Evolutionary conservation across 1,139 yeast species (phyloP).

Genomic region (Blastobotrys illinoisensis): DNA sequence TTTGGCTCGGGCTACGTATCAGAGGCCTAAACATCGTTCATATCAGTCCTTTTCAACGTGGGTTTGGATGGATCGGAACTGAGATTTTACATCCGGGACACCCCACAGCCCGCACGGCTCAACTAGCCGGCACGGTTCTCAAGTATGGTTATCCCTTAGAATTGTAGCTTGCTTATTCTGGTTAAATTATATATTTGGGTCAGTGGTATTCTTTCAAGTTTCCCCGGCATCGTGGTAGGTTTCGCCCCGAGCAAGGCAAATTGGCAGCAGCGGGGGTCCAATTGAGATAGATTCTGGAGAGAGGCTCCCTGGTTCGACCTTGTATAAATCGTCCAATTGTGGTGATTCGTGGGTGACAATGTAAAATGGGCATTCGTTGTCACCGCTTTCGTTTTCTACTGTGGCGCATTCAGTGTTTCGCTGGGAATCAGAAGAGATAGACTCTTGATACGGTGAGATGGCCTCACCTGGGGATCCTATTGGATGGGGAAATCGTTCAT

Average conservation of each 20-base stretch:
- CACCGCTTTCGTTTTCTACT: background rate
- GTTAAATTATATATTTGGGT: too few species aligned
- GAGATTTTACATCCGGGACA: background rate
- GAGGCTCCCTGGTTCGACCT: background rate
- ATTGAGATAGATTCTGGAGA: background rate
- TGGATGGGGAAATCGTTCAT: too few species aligned
- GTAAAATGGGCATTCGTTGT: background rate
- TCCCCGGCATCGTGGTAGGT: background rate
- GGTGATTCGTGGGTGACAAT: background rate
- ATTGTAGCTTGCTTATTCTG: too few species aligned
- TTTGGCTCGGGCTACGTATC: background rate
- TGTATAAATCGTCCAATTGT: background rate
- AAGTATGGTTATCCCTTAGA: too few species aligned
- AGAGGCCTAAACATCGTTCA: background rate
- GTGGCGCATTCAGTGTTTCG: too few species aligned
- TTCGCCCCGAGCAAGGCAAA: background rate
- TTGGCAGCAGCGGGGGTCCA: background rate
- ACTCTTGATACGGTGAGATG: too few species aligned
- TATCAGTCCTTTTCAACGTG: background rate
- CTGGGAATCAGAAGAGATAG: too few species aligned
- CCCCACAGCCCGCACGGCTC: background rate
- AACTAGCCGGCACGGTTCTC: too few species aligned
- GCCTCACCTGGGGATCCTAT: too few species aligned
- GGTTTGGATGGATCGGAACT: background rate
- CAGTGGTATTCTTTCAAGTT: too few species aligned